These are phyloP conservation scores for Mortierella hygrophila DNA, from an alignment of 192 early-diverging fungal genomes.

Conservation along the genomic window DNA sequence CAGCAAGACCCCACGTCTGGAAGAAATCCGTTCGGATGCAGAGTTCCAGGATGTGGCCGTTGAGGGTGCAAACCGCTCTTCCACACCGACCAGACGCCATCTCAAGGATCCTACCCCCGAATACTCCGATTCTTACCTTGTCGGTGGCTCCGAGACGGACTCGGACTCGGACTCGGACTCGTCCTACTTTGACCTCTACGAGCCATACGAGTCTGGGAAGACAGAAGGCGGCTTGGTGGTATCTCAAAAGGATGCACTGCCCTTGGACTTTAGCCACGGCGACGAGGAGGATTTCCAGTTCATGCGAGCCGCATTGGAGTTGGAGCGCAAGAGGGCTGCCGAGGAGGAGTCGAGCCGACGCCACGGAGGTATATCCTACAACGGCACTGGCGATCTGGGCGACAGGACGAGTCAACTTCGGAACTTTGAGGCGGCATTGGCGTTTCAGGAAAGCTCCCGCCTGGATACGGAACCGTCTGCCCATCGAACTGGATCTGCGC, in stretches of 20 bases:
- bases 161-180: slow-evolving; percentile 53
- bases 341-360: slow-evolving; percentile 44
- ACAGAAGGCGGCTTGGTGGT: background rate
- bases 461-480: slow-evolving; percentile 31
- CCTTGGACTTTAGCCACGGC: slow-evolving; percentile 29
- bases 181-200: slow-evolving; percentile 55
- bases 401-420: slow-evolving; percentile 12
- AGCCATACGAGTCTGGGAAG: slow-evolving; percentile 44
- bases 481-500: slow-evolving; percentile 81
- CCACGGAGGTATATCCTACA: slow-evolving; percentile 6
- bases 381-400: slow-evolving; percentile 4
- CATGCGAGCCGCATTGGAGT: slow-evolving; percentile 58
- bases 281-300: slow-evolving; percentile 64
- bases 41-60: slow-evolving; percentile 17
- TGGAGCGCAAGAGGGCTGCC: slow-evolving; percentile 48
- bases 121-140: slow-evolving; percentile 33
- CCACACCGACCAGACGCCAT: background rate
- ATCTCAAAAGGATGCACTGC: slow-evolving; percentile 25
- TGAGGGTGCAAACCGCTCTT: slow-evolving; percentile 6
- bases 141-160: slow-evolving; percentile 41
- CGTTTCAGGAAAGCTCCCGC: slow-evolving; percentile 23
- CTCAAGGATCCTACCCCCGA: slow-evolving; percentile 43
- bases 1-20: slow-evolving; percentile 13
- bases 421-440: slow-evolving; percentile 17
- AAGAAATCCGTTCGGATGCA: slow-evolving; percentile 26